Conservation (phyloP, 371 early-diverging fungal species). For the Encephalitozoon hellem region DNA sequence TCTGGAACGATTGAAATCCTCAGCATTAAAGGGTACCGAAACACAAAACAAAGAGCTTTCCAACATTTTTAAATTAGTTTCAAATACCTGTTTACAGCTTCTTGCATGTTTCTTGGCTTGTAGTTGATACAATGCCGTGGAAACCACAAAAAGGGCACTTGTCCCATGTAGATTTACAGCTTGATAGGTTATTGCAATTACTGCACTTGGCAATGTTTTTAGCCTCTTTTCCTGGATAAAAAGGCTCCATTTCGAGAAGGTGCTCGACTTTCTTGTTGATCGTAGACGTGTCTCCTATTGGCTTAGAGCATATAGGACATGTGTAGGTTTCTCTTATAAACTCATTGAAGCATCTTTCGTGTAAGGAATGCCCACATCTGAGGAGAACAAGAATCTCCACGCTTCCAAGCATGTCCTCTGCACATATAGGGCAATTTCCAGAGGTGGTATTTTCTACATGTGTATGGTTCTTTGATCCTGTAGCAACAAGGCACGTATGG, state of each 20-base stretch:
- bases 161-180: not conserved
- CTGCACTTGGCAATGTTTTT: not conserved
- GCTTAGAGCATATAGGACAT: slow-evolving; percentile 86
- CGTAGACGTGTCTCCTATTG: slow-evolving; percentile 71
- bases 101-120: not conserved
- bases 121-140: not conserved
- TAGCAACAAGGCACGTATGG: slow-evolving; percentile 74
- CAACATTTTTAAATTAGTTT: not conserved
- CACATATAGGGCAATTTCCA: slow-evolving; percentile 87
- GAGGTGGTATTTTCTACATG: slow-evolving; percentile 82
- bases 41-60: not conserved
- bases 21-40: slow-evolving; percentile 13
- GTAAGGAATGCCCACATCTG: slow-evolving; percentile 85
- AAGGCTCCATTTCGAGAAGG: not conserved
- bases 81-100: not conserved
- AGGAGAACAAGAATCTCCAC: slow-evolving; percentile 70
- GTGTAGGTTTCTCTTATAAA: slow-evolving; percentile 76
- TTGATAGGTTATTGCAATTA: not conserved
- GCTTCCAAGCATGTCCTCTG: slow-evolving; percentile 79
- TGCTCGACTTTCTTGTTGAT: slow-evolving; percentile 72
- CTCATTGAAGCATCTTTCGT: slow-evolving; percentile 71
- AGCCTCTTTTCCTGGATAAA: not conserved
- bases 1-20: slow-evolving; percentile 40
- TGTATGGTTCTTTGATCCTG: slow-evolving; percentile 68
- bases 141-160: not conserved